phyloP scores from a whole-genome alignment of 177 flowering plant species.

The Tripterygium wilfordii region DNA sequence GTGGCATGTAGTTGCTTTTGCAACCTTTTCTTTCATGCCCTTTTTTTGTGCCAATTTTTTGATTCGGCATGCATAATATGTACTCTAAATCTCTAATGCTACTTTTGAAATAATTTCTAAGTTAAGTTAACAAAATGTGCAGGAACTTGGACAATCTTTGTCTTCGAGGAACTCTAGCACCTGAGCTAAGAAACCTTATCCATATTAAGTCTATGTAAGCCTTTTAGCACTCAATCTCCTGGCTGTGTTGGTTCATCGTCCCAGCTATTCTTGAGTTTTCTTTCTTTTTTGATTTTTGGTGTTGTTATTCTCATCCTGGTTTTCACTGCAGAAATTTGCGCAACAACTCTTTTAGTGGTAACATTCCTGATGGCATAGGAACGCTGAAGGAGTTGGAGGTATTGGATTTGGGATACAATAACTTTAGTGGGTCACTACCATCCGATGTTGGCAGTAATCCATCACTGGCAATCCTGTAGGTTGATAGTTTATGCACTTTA shows the following conservation, averaged over 20 bases:
- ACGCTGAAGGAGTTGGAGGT: conserved; percentile 45
- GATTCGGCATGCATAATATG: no score
- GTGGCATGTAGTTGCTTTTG: no score
- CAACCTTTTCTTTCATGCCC: no score
- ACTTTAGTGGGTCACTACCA: conserved; percentile 45
- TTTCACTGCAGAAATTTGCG: conserved; percentile 40
- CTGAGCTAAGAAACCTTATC: conserved; percentile 40
- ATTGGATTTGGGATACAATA: conserved; percentile 57
- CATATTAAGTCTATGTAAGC: conserved; percentile 58
- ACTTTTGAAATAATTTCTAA: no score
- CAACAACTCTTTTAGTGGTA: conserved; percentile 52
- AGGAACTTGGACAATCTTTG: conserved; percentile 54
- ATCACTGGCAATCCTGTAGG: conserved; percentile 43
- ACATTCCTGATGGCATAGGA: conserved; percentile 47
- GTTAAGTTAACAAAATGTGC: no score
- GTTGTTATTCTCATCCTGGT: background rate
- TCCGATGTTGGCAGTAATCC: conserved; percentile 29
- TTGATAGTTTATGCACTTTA: background rate
- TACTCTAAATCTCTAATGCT: no score
- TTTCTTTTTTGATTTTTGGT: background rate
- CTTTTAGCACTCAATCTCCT: background rate
- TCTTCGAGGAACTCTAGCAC: conserved; percentile 47
- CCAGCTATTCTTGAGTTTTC: background rate
- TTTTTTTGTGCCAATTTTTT: no score
- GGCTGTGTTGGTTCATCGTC: background rate